phyloP scores from a whole-genome alignment of 129 eudicot genomes.

The Smallanthus sonchifolius region DNA sequence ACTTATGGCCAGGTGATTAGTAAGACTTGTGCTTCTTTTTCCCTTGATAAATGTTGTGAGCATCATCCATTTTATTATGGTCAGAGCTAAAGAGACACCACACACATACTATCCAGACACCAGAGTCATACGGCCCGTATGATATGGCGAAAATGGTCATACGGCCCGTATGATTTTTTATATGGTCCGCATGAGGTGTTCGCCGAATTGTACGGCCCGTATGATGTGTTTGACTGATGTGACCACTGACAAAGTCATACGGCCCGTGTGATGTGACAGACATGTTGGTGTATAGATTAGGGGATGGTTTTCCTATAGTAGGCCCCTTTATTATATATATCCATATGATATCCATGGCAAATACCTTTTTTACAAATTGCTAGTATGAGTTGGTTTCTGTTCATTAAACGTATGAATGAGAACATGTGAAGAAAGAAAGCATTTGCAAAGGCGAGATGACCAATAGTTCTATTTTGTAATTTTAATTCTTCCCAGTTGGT shows the following conservation, averaged over 20 bases:
- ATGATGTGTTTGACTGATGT: no score
- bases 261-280: no score
- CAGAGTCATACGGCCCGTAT: no score
- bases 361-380: not conserved
- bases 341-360: not conserved
- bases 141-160: no score
- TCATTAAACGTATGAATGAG: not conserved
- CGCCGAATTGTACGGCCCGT: no score
- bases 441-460: not conserved
- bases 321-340: not conserved
- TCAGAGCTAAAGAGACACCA: no score
- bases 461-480: not conserved
- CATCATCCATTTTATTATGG: not conserved
- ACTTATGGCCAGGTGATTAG: slow-evolving; percentile 69
- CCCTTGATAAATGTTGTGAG: not conserved
- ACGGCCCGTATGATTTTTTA: no score
- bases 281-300: no score
- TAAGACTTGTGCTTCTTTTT: not conserved
- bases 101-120: no score
- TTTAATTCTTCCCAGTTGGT: slow-evolving; percentile 50
- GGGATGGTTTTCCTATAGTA: no score
- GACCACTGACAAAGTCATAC: no score
- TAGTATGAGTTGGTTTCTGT: not conserved
- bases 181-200: no score
- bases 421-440: slow-evolving; percentile 9